Evolutionary conservation across 2,329 filamentous ascomycete genomes (phyloP), one percentile per base, ranked within the genome.

Genomic region (Lasiodiplodia hormozganensis): DNA sequence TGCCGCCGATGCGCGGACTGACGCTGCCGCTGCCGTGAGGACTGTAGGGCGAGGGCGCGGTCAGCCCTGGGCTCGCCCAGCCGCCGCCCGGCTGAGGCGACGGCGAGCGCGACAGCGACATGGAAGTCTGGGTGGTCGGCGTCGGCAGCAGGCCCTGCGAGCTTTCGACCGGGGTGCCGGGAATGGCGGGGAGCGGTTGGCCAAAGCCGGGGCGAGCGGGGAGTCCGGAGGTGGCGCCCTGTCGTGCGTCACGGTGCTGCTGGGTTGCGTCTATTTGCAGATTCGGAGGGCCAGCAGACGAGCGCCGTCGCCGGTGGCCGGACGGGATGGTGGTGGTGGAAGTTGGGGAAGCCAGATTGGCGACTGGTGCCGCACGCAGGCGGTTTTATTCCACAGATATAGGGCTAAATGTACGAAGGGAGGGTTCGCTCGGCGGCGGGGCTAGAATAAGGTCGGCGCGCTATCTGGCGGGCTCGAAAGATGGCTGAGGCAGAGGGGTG

Each of bases 91-190:
- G 91, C 71, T 89, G 87, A 70, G 94, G 95, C 68, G 93, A 97
- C 62, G 94, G 93, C 77, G 93, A 96, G 81, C 93, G 89, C 73
- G 94, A 96, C 71, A 95, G 83, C 73, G 92, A 92, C 94, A 97
- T 97, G 75, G 74, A 52, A 21, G 57, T 62, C 21, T 67, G 43
- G 14, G 68, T 66, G 38, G 49, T 66, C 21, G 70, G 70, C 11
- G 67, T 65, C 28, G 69, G 52, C 14, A 66, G 62, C 28, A 70
- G 69, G 34, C 62, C 68, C 36, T 54, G 43, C 36, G 49, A 21
- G 53, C 28, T n/a, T 21, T 43, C 54, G 68, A 51, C 75, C 67
- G 78, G 78, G 28, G 78, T 80, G 70, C 78, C 77, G 57, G 78
- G 78, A 58, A 80, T 79, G 12, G 77, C 71, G 69, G 78, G 77